phyloP scores from a whole-genome alignment of 208 protist genomes.

The Crithidia sp. region DNA sequence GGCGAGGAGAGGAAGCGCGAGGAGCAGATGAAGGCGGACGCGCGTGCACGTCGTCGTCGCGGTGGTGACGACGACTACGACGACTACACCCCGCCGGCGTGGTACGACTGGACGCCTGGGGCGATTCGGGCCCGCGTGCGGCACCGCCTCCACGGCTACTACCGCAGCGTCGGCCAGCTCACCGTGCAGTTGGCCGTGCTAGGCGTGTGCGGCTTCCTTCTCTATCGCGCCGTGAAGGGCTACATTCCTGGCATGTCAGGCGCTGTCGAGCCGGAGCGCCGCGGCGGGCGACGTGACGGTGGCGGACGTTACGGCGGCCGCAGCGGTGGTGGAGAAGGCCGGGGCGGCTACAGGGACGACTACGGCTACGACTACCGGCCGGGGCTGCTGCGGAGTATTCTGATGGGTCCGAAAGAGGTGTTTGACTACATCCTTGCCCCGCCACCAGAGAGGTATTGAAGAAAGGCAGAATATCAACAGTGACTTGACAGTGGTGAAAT shows the following conservation, averaged over 20 bases:
- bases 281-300: constrained; percentile 7
- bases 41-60: constrained; percentile 8
- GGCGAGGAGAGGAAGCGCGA: constrained; percentile 51
- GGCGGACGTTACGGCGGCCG: constrained; percentile 18
- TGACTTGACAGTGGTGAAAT: no score
- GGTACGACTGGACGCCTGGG: constrained; percentile 79
- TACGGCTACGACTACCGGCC: constrained; percentile 40
- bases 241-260: constrained; percentile 23
- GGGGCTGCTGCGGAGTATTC: constrained; percentile 61
- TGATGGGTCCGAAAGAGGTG: constrained; percentile 82
- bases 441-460: constrained; percentile 1
- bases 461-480: not conserved
- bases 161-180: constrained; percentile 64
- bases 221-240: constrained; percentile 42
- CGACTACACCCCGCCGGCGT: constrained; percentile 65
- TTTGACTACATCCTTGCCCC: constrained; percentile 83
- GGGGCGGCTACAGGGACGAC: constrained; percentile 13
- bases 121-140: constrained; percentile 69
- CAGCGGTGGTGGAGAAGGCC: not conserved
- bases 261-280: not conserved
- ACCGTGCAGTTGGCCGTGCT: constrained; percentile 64
- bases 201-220: constrained; percentile 46
- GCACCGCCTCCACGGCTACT: constrained; percentile 66
- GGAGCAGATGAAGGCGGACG: constrained; percentile 41
- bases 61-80: constrained; percentile 7